phyloP scores from a whole-genome alignment of 345 rosid species.

The Laguncularia racemosa region DNA sequence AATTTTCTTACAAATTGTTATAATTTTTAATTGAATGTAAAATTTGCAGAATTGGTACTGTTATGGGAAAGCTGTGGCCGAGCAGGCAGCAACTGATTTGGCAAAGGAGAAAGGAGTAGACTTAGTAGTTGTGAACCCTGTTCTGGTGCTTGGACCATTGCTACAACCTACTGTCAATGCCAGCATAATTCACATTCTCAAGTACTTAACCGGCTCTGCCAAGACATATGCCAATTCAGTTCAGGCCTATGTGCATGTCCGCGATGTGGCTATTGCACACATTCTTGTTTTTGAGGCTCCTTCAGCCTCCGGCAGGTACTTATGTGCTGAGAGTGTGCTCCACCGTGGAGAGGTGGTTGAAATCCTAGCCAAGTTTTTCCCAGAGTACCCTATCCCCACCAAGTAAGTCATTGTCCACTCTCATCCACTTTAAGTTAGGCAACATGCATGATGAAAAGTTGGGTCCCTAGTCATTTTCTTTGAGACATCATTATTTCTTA shows the following conservation, averaged over 20 bases:
- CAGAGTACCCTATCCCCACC: slow-evolving; percentile 77
- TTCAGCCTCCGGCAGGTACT: slow-evolving; percentile 76
- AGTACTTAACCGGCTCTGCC: slow-evolving; percentile 80
- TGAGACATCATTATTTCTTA: too few species aligned
- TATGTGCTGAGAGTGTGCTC: slow-evolving; percentile 72
- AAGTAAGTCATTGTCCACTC: slow-evolving; percentile 43
- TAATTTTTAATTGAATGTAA: not conserved
- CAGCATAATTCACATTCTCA: slow-evolving; percentile 65
- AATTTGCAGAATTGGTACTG: slow-evolving; percentile 77
- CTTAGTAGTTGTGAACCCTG: slow-evolving; percentile 70
- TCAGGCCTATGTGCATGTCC: slow-evolving; percentile 80
- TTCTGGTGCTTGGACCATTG: slow-evolving; percentile 75
- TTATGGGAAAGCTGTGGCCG: slow-evolving; percentile 86
- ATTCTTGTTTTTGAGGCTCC: slow-evolving; percentile 65
- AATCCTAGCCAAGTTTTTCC: slow-evolving; percentile 75
- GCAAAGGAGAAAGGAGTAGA: slow-evolving; percentile 73
- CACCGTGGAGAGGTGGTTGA: slow-evolving; percentile 89
- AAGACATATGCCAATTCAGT: slow-evolving; percentile 74
- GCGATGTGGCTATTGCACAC: slow-evolving; percentile 72
- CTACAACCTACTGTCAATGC: slow-evolving; percentile 70
- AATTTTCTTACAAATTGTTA: not conserved
- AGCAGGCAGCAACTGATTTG: slow-evolving; percentile 70
- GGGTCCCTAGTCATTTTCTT: too few species aligned
- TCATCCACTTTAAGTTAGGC: not conserved
- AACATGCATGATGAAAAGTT: too few species aligned